Conservation (phyloP, 164 flowering plant species). For the Vitis rupestris region DNA sequence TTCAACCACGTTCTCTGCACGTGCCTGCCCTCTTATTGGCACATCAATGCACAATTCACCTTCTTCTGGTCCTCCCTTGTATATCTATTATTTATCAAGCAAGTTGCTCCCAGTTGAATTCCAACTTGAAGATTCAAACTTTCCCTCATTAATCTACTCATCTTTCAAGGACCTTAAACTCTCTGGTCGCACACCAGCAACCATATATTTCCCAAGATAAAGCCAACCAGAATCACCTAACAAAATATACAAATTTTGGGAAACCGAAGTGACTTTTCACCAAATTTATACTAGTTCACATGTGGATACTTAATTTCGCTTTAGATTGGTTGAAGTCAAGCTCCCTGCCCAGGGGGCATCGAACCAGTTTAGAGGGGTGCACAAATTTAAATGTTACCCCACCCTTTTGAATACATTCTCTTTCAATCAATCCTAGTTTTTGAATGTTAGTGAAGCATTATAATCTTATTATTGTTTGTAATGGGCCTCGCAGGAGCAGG, state of each 20-base stretch:
- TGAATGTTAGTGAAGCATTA: too few relatives aligned
- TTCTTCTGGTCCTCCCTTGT: too few relatives aligned
- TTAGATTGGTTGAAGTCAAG: not conserved
- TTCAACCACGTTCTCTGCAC: not conserved
- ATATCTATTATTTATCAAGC: too few relatives aligned
- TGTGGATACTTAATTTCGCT: not conserved
- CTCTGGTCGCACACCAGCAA: too few relatives aligned
- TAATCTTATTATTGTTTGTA: too few relatives aligned
- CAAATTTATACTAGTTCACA: not conserved
- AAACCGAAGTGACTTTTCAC: not conserved
- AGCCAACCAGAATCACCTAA: not conserved
- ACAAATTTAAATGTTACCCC: not conserved
- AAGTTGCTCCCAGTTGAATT: too few relatives aligned
- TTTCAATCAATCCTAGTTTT: not conserved
- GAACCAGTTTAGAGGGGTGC: not conserved
- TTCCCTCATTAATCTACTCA: too few relatives aligned
- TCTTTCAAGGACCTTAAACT: too few relatives aligned
- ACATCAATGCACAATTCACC: too few relatives aligned
- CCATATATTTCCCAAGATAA: not conserved
- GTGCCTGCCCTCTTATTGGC: not conserved
- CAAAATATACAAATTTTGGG: not conserved
- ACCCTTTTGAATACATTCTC: not conserved
- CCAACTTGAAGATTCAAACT: too few relatives aligned
- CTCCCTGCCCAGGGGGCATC: constrained; percentile 1
- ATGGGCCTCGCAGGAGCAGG: too few relatives aligned